phyloP scores from a whole-genome alignment of 345 rosid genomes.

The Sonneratia caseolaris region DNA sequence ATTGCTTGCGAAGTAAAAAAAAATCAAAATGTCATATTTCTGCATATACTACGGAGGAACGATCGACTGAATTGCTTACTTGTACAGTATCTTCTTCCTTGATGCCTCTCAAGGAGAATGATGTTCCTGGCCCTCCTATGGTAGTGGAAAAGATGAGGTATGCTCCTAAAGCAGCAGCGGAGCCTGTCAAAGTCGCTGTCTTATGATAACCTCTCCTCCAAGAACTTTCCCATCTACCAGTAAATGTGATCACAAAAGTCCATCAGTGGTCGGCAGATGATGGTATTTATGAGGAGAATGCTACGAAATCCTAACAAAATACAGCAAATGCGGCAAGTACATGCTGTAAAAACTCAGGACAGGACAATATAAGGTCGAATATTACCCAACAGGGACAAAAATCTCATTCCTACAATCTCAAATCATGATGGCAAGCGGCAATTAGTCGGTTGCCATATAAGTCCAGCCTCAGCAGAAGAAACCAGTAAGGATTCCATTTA shows the following conservation, averaged over 20 bases:
- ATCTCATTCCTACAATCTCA: neutral
- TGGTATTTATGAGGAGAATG: no score
- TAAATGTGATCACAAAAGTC: neutral
- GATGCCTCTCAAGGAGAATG: neutral
- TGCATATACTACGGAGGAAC: no score
- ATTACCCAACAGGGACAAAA: neutral
- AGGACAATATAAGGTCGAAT: no score
- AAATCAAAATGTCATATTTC: no score
- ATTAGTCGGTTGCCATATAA: neutral
- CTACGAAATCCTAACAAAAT: no score
- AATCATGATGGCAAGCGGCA: neutral
- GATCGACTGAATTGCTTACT: neutral
- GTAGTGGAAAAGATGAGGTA: neutral
- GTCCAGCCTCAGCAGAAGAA: neutral
- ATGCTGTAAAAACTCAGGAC: no score
- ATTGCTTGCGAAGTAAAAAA: no score
- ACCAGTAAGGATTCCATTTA: neutral
- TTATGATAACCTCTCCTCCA: neutral
- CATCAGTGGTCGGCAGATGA: neutral
- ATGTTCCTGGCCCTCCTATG: neutral
- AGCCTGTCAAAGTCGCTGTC: neutral
- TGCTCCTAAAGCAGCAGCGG: neutral
- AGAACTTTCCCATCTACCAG: neutral
- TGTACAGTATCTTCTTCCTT: neutral
- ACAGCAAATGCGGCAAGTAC: no score